A percentile compares a stretch with the other conserved stretches of the same genome.
Evolutionary conservation across 371 early-diverging fungal genomes (phyloP).

Genomic region (Circinella minor): DNA sequence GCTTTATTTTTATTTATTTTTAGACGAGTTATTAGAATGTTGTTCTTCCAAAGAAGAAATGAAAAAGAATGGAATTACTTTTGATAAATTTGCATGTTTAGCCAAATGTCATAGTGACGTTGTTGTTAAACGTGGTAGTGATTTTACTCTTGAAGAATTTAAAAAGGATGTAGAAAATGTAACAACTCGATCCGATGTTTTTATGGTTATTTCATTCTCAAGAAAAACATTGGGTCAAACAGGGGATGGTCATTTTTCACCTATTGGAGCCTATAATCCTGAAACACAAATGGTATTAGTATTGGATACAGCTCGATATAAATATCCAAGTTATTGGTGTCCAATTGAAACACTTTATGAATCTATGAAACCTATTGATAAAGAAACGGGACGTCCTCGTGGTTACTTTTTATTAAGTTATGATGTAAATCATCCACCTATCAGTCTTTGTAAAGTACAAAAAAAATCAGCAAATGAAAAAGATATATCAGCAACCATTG

Average conservation of each 20-base stretch:
- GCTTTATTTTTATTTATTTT: too few relatives aligned
- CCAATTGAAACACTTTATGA: slow-evolving; percentile 74
- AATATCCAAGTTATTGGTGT: slow-evolving; percentile 88
- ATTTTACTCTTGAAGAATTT: slow-evolving; percentile 77
- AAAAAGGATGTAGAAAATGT: slow-evolving; percentile 71
- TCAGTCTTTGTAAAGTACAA: slow-evolving; percentile 42
- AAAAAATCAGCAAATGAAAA: neutral
- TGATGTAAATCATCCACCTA: slow-evolving; percentile 46
- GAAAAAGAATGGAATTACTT: slow-evolving; percentile 85
- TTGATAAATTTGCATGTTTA: slow-evolving; percentile 87
- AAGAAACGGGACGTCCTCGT: slow-evolving; percentile 78
- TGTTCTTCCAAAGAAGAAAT: slow-evolving; percentile 80
- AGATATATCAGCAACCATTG: slow-evolving; percentile 1
- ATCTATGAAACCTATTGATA: slow-evolving; percentile 82
- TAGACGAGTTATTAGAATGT: slow-evolving; percentile 86
- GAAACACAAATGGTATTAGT: slow-evolving; percentile 74
- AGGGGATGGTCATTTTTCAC: slow-evolving; percentile 88
- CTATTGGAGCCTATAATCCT: slow-evolving; percentile 74
- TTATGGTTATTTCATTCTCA: slow-evolving; percentile 89
- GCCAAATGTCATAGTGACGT: slow-evolving; percentile 88
- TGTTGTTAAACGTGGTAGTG: slow-evolving; percentile 69
- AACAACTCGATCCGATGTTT: slow-evolving; percentile 70
- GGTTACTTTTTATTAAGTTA: slow-evolving; percentile 86
- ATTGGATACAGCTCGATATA: slow-evolving; percentile 76
- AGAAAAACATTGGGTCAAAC: slow-evolving; percentile 85